phyloP scores from a whole-genome alignment of 768 basidiomycete species.

The Leucocoprinus sp. region DNA sequence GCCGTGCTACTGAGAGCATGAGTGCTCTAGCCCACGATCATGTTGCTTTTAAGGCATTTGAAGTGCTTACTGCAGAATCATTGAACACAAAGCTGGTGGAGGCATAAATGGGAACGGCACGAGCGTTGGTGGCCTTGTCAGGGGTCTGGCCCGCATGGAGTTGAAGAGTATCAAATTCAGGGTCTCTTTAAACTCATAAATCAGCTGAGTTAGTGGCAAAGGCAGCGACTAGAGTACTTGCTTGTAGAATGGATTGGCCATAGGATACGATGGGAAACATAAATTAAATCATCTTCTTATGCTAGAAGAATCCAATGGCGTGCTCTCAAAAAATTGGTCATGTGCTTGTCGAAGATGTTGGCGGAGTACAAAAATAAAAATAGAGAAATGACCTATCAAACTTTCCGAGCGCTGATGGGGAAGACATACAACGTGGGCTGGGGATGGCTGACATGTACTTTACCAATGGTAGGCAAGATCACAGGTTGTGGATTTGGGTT shows the following conservation, averaged over 20 bases:
- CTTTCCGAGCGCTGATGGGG: no score
- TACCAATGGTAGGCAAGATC: no score
- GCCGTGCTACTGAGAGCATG: constrained; percentile 41
- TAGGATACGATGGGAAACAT: constrained; percentile 11
- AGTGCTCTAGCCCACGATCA: background rate
- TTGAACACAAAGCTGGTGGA: constrained; percentile 70
- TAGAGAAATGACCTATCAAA: no score
- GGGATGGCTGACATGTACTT: no score
- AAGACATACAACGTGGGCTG: no score
- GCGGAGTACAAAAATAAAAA: no score
- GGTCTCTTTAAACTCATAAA: constrained; percentile 28
- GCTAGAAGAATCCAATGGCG: no score
- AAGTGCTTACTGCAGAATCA: constrained; percentile 49
- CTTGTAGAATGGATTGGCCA: constrained; percentile 33
- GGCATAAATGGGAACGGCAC: constrained; percentile 74
- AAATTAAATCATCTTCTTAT: background rate
- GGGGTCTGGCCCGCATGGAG: constrained; percentile 67
- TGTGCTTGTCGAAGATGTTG: no score
- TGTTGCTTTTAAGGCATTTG: background rate
- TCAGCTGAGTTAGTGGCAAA: background rate
- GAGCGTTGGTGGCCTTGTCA: constrained; percentile 59
- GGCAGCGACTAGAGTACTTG: constrained; percentile 14
- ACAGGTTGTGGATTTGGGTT: no score
- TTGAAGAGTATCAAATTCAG: constrained; percentile 76
- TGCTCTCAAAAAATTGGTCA: no score